A percentile compares a stretch with the other conserved stretches of the same genome.
These are phyloP conservation scores for Trapa bicornis DNA, from an alignment of 345 rosid genomes.

Conservation along the genomic window DNA sequence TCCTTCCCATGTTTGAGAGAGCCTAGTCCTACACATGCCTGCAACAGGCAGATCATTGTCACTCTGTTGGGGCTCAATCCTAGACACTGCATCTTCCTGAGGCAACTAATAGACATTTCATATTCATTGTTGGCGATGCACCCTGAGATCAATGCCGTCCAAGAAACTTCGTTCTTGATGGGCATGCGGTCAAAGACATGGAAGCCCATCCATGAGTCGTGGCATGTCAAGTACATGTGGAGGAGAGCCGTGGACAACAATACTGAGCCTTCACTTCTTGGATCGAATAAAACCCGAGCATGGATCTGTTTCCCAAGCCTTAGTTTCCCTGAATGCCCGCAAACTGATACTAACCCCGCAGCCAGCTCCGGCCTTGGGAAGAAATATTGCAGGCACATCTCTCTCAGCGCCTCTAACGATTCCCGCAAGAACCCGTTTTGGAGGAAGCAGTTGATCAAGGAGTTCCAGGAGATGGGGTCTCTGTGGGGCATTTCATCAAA, in stretches of 20 bases:
- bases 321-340: conserved; percentile 14
- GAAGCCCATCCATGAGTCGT: conserved; percentile 19
- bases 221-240: conserved; percentile 35
- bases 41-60: conserved; percentile 24
- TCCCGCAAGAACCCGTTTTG: conserved; percentile 22
- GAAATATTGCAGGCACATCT: conserved; percentile 27
- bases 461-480: conserved; percentile 33
- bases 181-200: conserved; percentile 26
- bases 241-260: conserved; percentile 34
- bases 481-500: conserved; percentile 35
- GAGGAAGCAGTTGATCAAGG: conserved; percentile 24
- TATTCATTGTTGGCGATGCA: conserved; percentile 22
- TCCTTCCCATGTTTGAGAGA: conserved; percentile 25
- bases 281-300: conserved; percentile 31
- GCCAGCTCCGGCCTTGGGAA: conserved; percentile 36
- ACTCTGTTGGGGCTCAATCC: conserved; percentile 37
- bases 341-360: conserved; percentile 31
- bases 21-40: conserved; percentile 22
- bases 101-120: conserved; percentile 21
- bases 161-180: conserved; percentile 36
- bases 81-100: conserved; percentile 35
- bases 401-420: conserved; percentile 19
- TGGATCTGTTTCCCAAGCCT: conserved; percentile 31
- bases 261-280: conserved; percentile 20
- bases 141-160: conserved; percentile 50